phyloP scores from a whole-genome alignment of 345 rosid genomes.

The Balakata baccata region DNA sequence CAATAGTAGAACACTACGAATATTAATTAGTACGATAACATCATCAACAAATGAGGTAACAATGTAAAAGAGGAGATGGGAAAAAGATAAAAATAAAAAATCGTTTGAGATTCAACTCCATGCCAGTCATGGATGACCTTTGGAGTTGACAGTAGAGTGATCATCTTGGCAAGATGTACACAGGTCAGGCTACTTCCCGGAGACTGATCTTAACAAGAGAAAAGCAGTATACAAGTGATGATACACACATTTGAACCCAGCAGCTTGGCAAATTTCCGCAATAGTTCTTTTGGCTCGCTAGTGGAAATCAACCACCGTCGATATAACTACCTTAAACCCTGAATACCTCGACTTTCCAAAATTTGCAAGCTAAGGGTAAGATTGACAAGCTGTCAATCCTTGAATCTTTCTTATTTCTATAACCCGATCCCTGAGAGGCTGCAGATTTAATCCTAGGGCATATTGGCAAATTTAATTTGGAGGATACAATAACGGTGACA shows the following conservation, averaged over 20 bases:
- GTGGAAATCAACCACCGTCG: not conserved
- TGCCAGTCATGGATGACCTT: not conserved
- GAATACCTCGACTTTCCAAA: conserved; percentile 1
- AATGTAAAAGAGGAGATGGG: too few relatives aligned
- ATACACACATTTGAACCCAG: not conserved
- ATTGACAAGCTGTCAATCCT: not conserved
- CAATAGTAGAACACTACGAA: too few relatives aligned
- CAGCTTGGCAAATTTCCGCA: not conserved
- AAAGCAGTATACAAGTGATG: conserved; percentile 9
- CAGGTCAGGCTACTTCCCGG: conserved; percentile 1
- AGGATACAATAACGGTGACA: not conserved
- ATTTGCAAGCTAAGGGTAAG: conserved; percentile 4
- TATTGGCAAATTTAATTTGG: conserved; percentile 4
- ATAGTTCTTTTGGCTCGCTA: conserved; percentile 16
- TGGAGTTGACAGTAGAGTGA: not conserved
- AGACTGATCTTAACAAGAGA: conserved; percentile 11
- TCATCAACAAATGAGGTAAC: too few relatives aligned
- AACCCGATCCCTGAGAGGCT: not conserved
- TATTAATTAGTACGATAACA: too few relatives aligned
- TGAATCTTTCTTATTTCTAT: not conserved
- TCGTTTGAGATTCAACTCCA: conserved; percentile 1
- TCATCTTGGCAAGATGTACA: not conserved
- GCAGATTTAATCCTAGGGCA: not conserved
- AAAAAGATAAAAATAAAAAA: too few relatives aligned
- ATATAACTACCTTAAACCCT: not conserved